These are phyloP conservation scores for Cyclostephanos tholiformis DNA, from an alignment of 108 stramenopile genomes.

Conservation along the genomic window DNA sequence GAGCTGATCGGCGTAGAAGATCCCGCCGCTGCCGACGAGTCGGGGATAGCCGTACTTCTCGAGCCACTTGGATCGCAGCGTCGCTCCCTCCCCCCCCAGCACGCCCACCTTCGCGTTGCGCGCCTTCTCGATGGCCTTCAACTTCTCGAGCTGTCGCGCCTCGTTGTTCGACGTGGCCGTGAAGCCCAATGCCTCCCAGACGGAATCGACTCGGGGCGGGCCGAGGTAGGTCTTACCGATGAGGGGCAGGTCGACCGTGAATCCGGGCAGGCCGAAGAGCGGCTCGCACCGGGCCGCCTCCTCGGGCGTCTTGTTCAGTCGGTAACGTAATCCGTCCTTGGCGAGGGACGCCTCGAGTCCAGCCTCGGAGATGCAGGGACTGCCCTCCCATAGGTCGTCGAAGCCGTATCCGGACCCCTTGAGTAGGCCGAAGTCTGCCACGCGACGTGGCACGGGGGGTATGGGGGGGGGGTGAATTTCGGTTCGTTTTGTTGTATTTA, in stretches of 20 bases:
- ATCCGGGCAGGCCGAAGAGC: conserved; percentile 66
- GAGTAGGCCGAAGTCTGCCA: conserved; percentile 88
- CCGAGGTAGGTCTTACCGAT: conserved; percentile 88
- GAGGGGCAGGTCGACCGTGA: conserved; percentile 81
- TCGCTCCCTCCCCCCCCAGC: conserved; percentile 68
- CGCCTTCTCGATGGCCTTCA: conserved; percentile 85
- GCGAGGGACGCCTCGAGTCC: conserved; percentile 76
- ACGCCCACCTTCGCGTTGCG: conserved; percentile 70
- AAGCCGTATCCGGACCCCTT: conserved; percentile 71
- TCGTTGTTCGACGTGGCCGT: conserved; percentile 91
- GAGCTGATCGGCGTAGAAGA: conserved; percentile 89
- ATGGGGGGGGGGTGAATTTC: too few species aligned
- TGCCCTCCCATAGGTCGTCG: conserved; percentile 77
- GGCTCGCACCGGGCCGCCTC: conserved; percentile 77
- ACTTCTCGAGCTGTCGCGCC: conserved; percentile 83
- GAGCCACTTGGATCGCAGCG: conserved; percentile 78
- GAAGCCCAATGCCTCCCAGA: conserved; percentile 91
- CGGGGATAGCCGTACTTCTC: conserved; percentile 91
- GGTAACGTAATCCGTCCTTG: conserved; percentile 89
- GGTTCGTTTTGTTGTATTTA: too few species aligned
- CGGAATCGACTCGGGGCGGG: conserved; percentile 80
- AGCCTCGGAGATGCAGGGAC: conserved; percentile 74
- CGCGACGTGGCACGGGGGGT: too few species aligned
- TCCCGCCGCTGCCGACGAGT: conserved; percentile 86
- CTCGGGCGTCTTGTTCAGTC: conserved; percentile 79